Conservation (phyloP, 305 asterid species). For the Salvia sclarea region DNA sequence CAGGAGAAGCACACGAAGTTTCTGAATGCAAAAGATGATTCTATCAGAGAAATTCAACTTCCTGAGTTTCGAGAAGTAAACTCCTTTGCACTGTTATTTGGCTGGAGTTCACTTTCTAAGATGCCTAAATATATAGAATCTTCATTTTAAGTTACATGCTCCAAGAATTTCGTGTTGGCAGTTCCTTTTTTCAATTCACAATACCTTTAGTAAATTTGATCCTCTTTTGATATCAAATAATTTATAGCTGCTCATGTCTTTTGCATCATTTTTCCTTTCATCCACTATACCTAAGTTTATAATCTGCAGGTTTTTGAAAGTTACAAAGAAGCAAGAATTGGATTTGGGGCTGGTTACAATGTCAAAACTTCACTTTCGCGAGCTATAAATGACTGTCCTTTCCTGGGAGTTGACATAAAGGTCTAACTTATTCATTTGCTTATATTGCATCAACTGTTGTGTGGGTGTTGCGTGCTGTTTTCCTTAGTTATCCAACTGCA, state of each 20-base stretch:
- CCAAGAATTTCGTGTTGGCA: constrained; percentile 9
- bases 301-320: constrained; percentile 66
- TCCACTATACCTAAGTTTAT: constrained; percentile 34
- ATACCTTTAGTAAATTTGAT: constrained; percentile 17
- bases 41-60: constrained; percentile 56
- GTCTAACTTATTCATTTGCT: constrained; percentile 37
- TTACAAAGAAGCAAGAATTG: constrained; percentile 71
- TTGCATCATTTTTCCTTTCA: constrained; percentile 18
- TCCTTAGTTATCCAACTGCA: not conserved
- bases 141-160: constrained; percentile 22
- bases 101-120: constrained; percentile 14
- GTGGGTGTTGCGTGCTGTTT: not conserved
- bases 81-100: constrained; percentile 4
- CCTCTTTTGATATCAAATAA: constrained; percentile 23
- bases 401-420: constrained; percentile 70
- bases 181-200: constrained; percentile 11
- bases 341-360: constrained; percentile 80
- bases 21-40: constrained; percentile 49
- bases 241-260: constrained; percentile 23
- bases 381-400: constrained; percentile 86
- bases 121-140: constrained; percentile 13
- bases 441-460: constrained; percentile 24
- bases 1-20: constrained; percentile 71
- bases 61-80: constrained; percentile 65
- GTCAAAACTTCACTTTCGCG: constrained; percentile 65